Evolutionary conservation across 208 protist genomes (phyloP).

Genomic region (Trypanosoma mega): DNA sequence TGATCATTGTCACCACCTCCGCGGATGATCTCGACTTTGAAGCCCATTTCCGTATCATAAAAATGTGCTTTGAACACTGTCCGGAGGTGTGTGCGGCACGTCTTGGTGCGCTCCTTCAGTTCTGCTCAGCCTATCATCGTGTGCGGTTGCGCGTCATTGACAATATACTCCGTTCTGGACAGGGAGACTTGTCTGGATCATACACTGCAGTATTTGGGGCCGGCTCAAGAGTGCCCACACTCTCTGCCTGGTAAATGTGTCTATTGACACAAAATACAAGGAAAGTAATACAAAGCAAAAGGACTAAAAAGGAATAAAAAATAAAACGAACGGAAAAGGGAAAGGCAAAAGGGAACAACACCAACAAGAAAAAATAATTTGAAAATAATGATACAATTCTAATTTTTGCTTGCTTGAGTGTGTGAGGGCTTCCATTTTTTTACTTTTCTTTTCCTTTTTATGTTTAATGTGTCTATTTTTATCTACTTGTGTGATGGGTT

Average conservation of each 20-base stretch:
- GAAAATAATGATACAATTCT: constrained; percentile 11
- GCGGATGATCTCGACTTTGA: constrained; percentile 47
- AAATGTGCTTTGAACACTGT: constrained; percentile 44
- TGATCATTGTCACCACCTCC: constrained; percentile 46
- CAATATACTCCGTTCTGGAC: constrained; percentile 41
- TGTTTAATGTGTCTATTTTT: too few relatives aligned
- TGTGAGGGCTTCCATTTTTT: background rate
- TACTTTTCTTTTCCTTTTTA: constrained; percentile 15
- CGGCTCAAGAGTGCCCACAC: constrained; percentile 36
- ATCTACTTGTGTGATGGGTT: too few relatives aligned
- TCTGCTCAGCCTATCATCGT: constrained; percentile 86
- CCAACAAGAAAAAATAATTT: background rate
- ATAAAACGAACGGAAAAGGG: background rate
- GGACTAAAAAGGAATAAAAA: constrained; percentile 11
- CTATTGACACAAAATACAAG: background rate
- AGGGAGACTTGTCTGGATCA: constrained; percentile 36
- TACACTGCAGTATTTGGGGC: constrained; percentile 73
- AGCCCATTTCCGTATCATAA: constrained; percentile 53
- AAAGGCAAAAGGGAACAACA: background rate
- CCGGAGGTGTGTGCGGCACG: constrained; percentile 38
- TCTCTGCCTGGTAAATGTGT: constrained; percentile 47
- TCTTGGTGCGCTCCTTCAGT: constrained; percentile 56
- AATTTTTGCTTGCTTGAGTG: constrained; percentile 3
- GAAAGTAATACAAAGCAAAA: background rate
- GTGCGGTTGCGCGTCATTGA: constrained; percentile 77